phyloP scores from a whole-genome alignment of 1,284 basidiomycete genomes.

The Pseudozyma tsukubaensis region DNA sequence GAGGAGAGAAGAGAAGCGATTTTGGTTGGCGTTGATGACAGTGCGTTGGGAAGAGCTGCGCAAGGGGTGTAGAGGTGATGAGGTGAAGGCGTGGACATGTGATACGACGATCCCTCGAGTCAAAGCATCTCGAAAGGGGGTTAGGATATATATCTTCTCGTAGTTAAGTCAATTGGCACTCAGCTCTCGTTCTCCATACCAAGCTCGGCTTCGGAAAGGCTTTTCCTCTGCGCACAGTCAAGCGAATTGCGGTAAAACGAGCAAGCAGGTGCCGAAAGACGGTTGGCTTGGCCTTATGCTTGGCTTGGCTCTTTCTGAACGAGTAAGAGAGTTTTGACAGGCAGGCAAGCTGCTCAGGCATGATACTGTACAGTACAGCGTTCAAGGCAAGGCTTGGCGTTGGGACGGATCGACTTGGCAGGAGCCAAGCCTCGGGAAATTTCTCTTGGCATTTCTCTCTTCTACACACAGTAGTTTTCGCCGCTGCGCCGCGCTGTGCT shows the following conservation, averaged over 20 bases:
- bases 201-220: neutral
- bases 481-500: neutral
- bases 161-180: neutral
- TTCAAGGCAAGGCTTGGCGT: no score
- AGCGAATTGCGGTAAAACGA: neutral
- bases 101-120: no score
- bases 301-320: neutral
- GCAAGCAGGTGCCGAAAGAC: neutral
- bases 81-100: neutral
- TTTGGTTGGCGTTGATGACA: neutral
- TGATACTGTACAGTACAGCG: no score
- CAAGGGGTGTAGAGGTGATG: neutral
- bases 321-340: no score
- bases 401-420: neutral
- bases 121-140: neutral
- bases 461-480: neutral
- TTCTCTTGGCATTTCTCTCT: neutral
- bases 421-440: neutral
- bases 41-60: neutral
- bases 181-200: neutral
- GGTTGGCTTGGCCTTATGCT: neutral
- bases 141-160: constrained; percentile 3
- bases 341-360: no score
- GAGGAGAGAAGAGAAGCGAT: no score
- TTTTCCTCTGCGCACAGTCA: neutral